Base-by-base conservation (phyloP, 2,329 filamentous ascomycete genomes). In the Xylaria multiplex region DNA sequence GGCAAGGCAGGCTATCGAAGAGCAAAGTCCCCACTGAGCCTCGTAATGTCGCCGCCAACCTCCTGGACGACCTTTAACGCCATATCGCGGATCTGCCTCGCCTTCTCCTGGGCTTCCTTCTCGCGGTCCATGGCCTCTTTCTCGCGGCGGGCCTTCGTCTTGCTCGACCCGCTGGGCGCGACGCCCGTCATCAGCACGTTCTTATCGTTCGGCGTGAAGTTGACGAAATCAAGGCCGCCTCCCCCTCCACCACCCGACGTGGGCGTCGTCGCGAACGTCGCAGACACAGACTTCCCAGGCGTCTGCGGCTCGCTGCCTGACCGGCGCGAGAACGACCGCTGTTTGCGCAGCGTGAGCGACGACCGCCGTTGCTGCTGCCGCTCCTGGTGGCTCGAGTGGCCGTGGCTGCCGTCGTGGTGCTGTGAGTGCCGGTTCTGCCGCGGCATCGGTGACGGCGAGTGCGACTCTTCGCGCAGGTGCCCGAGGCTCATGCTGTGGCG, bases 91-190 rank as follows among this genome's bases (percentile, higher is more conserved):
- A 94, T 76, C 76, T 86, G 85, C 71, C 90, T 81, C 73, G 92
- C 84, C 79, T 90, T 90, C 75, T 97, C 95, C 59, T 86, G 84
- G 1, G 93, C 93, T 81, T 97, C 95, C 77, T 93, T 91, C 79
- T 98, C 95, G 57, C 96, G 83, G 62, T 97, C 95, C 59, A 86
- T 84, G 1, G 93, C 93, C 81, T 97, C 95, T 77, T 93, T 91
- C 79, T 98, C 95, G 57, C 96, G 83, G 62, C 93, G 83, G n/a
- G 93, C 93, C 77, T 97, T 97, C 8, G 96, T 98, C 86, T 98
- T 98, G 71, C 88, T 92, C 72, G 90, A 93, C 9, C 96, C 96
- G 70, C 91, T 94, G 0, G 95, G 95, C 52, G 96, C 96, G 13
- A 99, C 96, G 5, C 94, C 95, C 7, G 88, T 93, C 79, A 99